phyloP scores from a whole-genome alignment of 768 basidiomycete genomes.

The Rhodotorula sphaerocarpa region DNA sequence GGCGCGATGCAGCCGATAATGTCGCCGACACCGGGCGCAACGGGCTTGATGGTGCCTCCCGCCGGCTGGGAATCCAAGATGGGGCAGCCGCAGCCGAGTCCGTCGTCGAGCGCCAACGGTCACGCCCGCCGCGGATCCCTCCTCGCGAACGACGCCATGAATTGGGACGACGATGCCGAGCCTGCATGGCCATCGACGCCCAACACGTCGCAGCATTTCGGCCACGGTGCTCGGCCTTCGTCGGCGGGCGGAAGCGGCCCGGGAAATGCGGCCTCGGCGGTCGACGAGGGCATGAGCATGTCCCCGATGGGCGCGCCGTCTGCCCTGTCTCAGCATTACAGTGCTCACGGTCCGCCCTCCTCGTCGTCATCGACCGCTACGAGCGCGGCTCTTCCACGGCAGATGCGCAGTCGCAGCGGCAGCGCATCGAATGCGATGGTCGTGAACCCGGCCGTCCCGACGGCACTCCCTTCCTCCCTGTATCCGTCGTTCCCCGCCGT shows the following conservation, averaged over 20 bases:
- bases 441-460: background rate
- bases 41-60: background rate
- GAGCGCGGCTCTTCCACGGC: background rate
- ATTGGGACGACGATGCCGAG: background rate
- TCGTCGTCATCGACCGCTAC: no score
- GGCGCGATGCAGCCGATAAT: background rate
- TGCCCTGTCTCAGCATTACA: background rate
- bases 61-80: background rate
- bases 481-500: conserved; percentile 1
- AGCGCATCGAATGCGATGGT: conserved; percentile 4
- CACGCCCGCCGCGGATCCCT: background rate
- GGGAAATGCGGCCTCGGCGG: background rate
- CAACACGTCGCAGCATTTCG: no score
- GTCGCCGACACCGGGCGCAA: no score
- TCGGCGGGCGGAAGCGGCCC: conserved; percentile 1
- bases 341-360: no score
- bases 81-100: no score
- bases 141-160: background rate
- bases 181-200: background rate
- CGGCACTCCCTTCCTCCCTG: background rate
- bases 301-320: conserved; percentile 2
- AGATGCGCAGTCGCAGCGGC: conserved; percentile 8
- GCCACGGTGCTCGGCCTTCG: no score
- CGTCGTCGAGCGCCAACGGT: no score
- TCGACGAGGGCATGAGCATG: conserved; percentile 10